Conservation (phyloP, 805 yeast species). For the Candida qinlingensis region DNA sequence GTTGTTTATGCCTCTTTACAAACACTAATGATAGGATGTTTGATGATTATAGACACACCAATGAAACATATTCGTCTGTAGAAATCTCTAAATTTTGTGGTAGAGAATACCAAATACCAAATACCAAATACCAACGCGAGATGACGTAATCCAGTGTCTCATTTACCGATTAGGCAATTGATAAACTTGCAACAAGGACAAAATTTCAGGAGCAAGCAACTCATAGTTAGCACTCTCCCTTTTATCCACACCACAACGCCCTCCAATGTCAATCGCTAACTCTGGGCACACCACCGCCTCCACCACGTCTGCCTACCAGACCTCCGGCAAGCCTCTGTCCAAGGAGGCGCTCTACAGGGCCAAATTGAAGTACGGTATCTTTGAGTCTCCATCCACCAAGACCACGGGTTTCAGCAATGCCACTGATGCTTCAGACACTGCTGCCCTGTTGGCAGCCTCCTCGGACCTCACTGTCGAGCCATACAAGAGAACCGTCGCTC, state of each 20-base stretch:
- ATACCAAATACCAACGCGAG: too few species aligned
- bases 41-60: too few species aligned
- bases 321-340: constrained; percentile 65
- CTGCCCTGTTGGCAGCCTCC: constrained; percentile 70
- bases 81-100: too few species aligned
- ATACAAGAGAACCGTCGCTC: constrained; percentile 52
- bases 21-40: too few species aligned
- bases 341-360: constrained; percentile 74
- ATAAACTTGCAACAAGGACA: neutral
- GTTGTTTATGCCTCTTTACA: too few species aligned
- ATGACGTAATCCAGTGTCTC: neutral
- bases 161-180: neutral
- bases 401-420: constrained; percentile 60
- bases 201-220: neutral
- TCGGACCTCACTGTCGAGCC: constrained; percentile 59
- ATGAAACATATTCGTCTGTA: too few species aligned
- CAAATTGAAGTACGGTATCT: constrained; percentile 63
- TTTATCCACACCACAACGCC: neutral
- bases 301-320: constrained; percentile 49
- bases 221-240: too few species aligned
- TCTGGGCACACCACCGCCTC: constrained; percentile 18
- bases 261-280: constrained; percentile 18
- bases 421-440: constrained; percentile 57
- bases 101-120: too few species aligned
- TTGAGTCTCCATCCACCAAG: constrained; percentile 40